Evolutionary conservation across 805 yeast genomes (phyloP).

Genomic region (Candida argentea): DNA sequence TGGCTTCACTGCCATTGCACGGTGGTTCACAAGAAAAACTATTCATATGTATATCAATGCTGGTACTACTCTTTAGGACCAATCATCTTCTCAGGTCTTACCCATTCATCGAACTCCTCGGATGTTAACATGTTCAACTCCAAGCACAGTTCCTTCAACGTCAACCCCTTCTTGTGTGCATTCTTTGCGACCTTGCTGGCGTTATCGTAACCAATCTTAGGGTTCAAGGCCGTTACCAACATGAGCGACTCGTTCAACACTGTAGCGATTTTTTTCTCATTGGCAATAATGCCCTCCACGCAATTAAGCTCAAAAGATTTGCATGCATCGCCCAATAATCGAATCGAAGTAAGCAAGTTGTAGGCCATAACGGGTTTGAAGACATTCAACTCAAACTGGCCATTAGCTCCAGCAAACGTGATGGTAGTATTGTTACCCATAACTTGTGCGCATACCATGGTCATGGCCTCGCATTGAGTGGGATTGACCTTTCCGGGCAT

Average conservation of each 20-base stretch:
- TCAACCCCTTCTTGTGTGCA: slow-evolving; percentile 31
- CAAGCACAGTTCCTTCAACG: slow-evolving; percentile 27
- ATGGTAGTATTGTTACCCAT: slow-evolving; percentile 30
- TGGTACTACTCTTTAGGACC: slow-evolving; percentile 20
- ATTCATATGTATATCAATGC: neutral
- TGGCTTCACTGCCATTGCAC: no score
- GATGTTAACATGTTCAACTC: slow-evolving; percentile 23
- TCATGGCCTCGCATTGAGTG: slow-evolving; percentile 30
- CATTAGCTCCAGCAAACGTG: slow-evolving; percentile 30
- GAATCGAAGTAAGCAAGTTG: slow-evolving; percentile 25
- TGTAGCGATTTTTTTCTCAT: slow-evolving; percentile 25
- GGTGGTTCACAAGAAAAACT: no score
- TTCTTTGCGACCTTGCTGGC: slow-evolving; percentile 32
- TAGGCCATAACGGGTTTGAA: slow-evolving; percentile 31
- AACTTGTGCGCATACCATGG: slow-evolving; percentile 31
- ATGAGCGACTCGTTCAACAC: slow-evolving; percentile 28
- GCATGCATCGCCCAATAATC: slow-evolving; percentile 25
- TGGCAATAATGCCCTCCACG: slow-evolving; percentile 29
- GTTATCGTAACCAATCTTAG: slow-evolving; percentile 29
- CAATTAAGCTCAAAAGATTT: slow-evolving; percentile 26
- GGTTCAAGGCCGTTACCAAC: slow-evolving; percentile 33
- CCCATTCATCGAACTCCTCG: slow-evolving; percentile 30
- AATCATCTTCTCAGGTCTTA: slow-evolving; percentile 30
- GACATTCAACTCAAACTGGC: slow-evolving; percentile 30
- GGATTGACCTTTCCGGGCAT: slow-evolving; percentile 35